These are phyloP conservation scores for Osmanthus fragrans DNA, from an alignment of 257 asterid genomes.

Conservation along the genomic window DNA sequence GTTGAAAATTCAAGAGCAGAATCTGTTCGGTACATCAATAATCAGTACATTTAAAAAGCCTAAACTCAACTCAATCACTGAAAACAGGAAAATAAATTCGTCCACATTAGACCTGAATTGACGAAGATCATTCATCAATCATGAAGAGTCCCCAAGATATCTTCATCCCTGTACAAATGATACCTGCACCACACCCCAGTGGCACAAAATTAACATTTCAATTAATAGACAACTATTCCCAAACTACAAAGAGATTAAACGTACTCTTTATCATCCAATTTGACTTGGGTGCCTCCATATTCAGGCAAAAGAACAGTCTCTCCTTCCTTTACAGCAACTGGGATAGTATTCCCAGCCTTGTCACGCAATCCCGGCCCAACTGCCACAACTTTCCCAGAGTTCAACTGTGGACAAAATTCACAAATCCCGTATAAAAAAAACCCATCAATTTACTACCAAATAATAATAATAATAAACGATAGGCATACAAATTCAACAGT, in stretches of 20 bases:
- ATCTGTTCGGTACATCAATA: constrained; percentile 6
- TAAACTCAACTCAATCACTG: not conserved
- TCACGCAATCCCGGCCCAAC: constrained; percentile 74
- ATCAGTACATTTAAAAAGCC: constrained; percentile 4
- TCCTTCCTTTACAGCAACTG: constrained; percentile 83
- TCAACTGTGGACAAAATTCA: constrained; percentile 50
- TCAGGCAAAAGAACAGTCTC: constrained; percentile 91
- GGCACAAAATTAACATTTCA: not conserved
- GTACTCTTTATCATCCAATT: constrained; percentile 82
- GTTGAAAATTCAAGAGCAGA: constrained; percentile 7
- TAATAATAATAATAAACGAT: not conserved
- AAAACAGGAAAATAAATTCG: not conserved
- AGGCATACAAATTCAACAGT: not conserved
- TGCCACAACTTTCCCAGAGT: constrained; percentile 84
- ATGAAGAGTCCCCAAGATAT: constrained; percentile 57
- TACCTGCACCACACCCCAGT: constrained; percentile 37
- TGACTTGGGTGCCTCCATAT: constrained; percentile 86
- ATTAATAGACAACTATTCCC: not conserved
- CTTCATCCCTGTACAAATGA: constrained; percentile 60
- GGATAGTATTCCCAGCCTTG: constrained; percentile 60
- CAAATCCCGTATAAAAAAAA: not conserved
- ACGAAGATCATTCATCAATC: constrained; percentile 31
- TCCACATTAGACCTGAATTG: constrained; percentile 16
- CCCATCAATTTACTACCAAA: not conserved
- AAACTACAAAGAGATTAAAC: constrained; percentile 16